Evolutionary conservation across 805 yeast species (phyloP).

Genomic region (Candida awuae): DNA sequence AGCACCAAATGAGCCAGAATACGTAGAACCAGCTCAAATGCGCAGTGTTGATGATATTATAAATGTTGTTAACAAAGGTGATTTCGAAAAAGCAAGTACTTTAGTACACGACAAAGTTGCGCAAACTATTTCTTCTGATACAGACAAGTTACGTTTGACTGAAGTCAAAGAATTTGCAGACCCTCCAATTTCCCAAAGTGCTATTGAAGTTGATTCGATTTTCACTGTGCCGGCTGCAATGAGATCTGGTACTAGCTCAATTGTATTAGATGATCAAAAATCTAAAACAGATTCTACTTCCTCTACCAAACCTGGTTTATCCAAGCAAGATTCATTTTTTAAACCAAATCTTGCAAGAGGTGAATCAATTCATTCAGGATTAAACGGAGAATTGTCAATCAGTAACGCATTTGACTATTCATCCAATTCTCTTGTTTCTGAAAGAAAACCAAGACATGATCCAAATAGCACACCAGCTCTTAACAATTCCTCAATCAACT

Average conservation of each 20-base stretch:
- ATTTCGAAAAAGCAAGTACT: slow-evolving; percentile 14
- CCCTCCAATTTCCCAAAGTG: slow-evolving; percentile 28
- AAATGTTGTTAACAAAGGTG: slow-evolving; percentile 27
- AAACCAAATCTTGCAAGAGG: slow-evolving; percentile 70
- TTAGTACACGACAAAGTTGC: slow-evolving; percentile 11
- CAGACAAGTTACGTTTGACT: slow-evolving; percentile 10
- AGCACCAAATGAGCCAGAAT: slow-evolving; percentile 9
- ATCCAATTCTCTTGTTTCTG: slow-evolving; percentile 28
- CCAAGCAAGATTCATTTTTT: neutral
- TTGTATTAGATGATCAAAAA: slow-evolving; percentile 18
- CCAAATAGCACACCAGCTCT: slow-evolving; percentile 23
- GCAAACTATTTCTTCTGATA: slow-evolving; percentile 6
- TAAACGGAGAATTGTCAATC: slow-evolving; percentile 29
- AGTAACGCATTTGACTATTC: slow-evolving; percentile 4
- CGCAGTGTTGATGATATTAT: slow-evolving; percentile 28
- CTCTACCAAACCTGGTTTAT: slow-evolving; percentile 2
- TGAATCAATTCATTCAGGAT: slow-evolving; percentile 61
- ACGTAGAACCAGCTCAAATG: slow-evolving; percentile 20
- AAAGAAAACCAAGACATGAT: slow-evolving; percentile 34
- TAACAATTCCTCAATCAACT: slow-evolving; percentile 39
- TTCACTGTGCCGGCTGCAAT: slow-evolving; percentile 39
- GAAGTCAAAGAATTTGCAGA: slow-evolving; percentile 12
- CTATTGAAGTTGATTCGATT: slow-evolving; percentile 31
- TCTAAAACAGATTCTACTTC: slow-evolving; percentile 18
- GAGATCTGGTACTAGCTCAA: slow-evolving; percentile 35